Percentiles rank a stretch among this genome's conserved stretches.
Conservation (phyloP, 2,329 filamentous ascomycete genomes). For the Aplosporella prunicola region DNA sequence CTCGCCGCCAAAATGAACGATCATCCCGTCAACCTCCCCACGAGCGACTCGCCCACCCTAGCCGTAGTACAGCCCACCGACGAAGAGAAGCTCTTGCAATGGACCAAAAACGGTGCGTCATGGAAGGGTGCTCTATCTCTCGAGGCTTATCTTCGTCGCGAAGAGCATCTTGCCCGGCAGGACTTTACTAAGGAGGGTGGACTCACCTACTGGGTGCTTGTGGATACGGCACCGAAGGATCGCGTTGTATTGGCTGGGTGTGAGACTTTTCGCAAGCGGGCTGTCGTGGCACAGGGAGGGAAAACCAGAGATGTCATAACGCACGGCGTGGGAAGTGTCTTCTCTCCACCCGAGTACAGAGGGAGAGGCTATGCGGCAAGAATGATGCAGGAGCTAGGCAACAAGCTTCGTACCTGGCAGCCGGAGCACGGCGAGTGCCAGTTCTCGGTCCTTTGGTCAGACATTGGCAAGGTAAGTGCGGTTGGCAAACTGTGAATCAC, state of each 20-base stretch:
- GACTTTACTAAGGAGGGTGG: slow-evolving; percentile 45
- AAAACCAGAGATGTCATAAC: slow-evolving; percentile 54
- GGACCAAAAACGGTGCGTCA: slow-evolving; percentile 44
- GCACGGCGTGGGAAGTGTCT: slow-evolving; percentile 76
- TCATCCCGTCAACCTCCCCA: slow-evolving; percentile 31
- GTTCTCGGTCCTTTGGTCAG: slow-evolving; percentile 62
- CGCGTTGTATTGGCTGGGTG: slow-evolving; percentile 47
- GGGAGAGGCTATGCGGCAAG: slow-evolving; percentile 64
- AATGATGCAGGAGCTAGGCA: slow-evolving; percentile 61
- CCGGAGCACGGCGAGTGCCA: slow-evolving; percentile 37
- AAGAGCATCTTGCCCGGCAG: slow-evolving; percentile 43
- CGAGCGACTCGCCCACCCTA: slow-evolving; percentile 41
- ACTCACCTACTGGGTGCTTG: slow-evolving; percentile 51
- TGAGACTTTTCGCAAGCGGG: slow-evolving; percentile 45
- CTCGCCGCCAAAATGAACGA: slow-evolving; percentile 2
- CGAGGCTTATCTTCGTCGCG: slow-evolving; percentile 49
- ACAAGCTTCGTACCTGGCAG: slow-evolving; percentile 44
- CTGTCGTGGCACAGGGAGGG: slow-evolving; percentile 36
- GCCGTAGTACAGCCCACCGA: slow-evolving; percentile 46
- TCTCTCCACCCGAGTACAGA: slow-evolving; percentile 56
- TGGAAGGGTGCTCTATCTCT: slow-evolving; percentile 50
- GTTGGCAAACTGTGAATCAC: too few species aligned
- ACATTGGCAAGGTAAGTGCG: slow-evolving; percentile 48
- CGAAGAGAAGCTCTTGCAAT: slow-evolving; percentile 43
- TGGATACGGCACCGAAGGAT: slow-evolving; percentile 33